Conservation (phyloP, 768 basidiomycete species). For the Amanita pallidorosea region DNA sequence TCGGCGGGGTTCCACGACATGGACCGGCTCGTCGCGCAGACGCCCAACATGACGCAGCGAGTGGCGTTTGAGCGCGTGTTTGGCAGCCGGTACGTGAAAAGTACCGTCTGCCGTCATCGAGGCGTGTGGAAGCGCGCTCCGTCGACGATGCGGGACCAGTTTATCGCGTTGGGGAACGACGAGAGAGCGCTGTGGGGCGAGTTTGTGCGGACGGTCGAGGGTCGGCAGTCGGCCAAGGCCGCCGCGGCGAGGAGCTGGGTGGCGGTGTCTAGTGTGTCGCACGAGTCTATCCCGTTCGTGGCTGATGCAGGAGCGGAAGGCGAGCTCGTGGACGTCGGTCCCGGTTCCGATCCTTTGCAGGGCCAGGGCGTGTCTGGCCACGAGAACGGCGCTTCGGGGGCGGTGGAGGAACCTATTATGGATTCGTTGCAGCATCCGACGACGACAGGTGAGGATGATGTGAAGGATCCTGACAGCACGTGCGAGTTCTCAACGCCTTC, state of each 20-base stretch:
- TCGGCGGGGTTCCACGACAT: constrained; percentile 46
- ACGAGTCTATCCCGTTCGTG: neutral
- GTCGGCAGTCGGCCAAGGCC: constrained; percentile 25
- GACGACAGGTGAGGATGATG: neutral
- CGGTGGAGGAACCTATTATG: constrained; percentile 4
- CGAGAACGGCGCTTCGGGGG: neutral
- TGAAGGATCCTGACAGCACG: neutral
- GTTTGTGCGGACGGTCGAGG: constrained; percentile 54
- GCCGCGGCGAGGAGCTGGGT: neutral
- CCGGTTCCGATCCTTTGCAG: constrained; percentile 1
- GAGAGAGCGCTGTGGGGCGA: constrained; percentile 47
- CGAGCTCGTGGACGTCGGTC: neutral
- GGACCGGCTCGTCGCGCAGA: constrained; percentile 28
- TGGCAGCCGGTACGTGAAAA: constrained; percentile 62
- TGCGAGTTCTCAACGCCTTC: neutral
- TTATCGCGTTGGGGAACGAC: constrained; percentile 41
- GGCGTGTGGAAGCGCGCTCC: constrained; percentile 55
- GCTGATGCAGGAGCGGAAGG: neutral
- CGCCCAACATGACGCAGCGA: constrained; percentile 45
- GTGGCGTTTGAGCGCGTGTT: constrained; percentile 62
- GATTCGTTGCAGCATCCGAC: constrained; percentile 4
- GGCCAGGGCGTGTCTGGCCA: constrained; percentile 1
- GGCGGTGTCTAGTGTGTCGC: neutral
- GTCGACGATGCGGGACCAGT: constrained; percentile 32
- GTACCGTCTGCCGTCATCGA: constrained; percentile 63